phyloP scores from a whole-genome alignment of 2,329 filamentous ascomycete species.

The Aspergillus pseudotamarii region DNA sequence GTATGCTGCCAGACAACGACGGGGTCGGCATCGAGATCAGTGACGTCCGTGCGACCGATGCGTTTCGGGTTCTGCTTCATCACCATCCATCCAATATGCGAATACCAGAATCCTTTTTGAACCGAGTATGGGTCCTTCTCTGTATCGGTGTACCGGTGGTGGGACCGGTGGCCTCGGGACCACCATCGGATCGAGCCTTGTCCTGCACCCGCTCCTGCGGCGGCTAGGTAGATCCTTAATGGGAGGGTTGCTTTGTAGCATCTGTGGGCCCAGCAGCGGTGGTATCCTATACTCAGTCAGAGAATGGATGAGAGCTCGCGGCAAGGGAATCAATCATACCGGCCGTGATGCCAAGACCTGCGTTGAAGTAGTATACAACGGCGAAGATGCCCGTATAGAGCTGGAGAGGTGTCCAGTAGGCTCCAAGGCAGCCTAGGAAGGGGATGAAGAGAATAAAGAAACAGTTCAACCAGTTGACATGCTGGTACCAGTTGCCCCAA shows the following conservation, averaged over 20 bases:
- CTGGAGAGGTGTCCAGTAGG: conserved; percentile 74
- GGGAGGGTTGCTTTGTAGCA: conserved; percentile 74
- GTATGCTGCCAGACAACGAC: conserved; percentile 83
- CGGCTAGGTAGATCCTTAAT: conserved; percentile 65
- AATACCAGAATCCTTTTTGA: conserved; percentile 79
- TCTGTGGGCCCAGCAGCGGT: conserved; percentile 80
- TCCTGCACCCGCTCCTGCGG: neutral
- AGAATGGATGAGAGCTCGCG: neutral
- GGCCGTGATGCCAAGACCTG: conserved; percentile 73
- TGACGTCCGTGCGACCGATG: conserved; percentile 80
- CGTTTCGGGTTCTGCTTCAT: conserved; percentile 85
- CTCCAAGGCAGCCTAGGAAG: conserved; percentile 67
- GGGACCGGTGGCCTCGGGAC: conserved; percentile 79
- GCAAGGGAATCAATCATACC: conserved; percentile 50
- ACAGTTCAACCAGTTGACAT: conserved; percentile 88
- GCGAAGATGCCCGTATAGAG: conserved; percentile 70
- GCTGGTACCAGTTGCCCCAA: conserved; percentile 78
- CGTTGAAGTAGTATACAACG: conserved; percentile 76
- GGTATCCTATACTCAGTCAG: conserved; percentile 57
- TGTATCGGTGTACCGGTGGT: conserved; percentile 87
- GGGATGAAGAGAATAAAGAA: conserved; percentile 76
- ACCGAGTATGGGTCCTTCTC: conserved; percentile 87
- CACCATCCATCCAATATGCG: conserved; percentile 59
- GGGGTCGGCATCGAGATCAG: conserved; percentile 78
- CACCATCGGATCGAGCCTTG: conserved; percentile 75